These are phyloP conservation scores for Eimeria mitis DNA, from an alignment of 169 alveolate genomes.

Conservation along the genomic window DNA sequence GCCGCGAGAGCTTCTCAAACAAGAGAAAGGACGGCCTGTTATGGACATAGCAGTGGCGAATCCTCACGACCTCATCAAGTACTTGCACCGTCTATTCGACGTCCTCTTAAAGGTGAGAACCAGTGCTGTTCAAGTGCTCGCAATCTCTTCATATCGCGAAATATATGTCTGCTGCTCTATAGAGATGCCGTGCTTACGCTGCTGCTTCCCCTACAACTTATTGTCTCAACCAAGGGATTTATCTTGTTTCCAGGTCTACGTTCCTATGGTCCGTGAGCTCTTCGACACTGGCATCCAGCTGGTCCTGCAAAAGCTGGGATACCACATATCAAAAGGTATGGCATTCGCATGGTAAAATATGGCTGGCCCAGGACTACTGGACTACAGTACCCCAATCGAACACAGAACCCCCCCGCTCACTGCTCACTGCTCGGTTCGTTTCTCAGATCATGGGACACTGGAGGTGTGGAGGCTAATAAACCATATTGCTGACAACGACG, in stretches of 20 bases:
- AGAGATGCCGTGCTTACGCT: not conserved
- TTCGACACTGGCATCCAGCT: constrained; percentile 46
- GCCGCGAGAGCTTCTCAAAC: constrained; percentile 28
- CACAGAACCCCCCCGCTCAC: too few relatives aligned
- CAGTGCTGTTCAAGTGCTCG: not conserved
- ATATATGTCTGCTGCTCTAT: not conserved
- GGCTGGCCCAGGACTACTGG: not conserved
- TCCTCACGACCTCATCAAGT: constrained; percentile 49
- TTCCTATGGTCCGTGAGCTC: constrained; percentile 58
- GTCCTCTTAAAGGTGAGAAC: constrained; percentile 28
- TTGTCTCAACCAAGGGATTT: not conserved
- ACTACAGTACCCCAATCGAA: not conserved
- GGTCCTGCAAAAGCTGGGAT: constrained; percentile 49
- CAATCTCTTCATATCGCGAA: not conserved
- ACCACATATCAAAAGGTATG: constrained; percentile 27
- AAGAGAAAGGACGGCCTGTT: not conserved
- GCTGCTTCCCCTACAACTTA: not conserved
- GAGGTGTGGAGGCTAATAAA: constrained; percentile 54
- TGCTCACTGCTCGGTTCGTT: not conserved
- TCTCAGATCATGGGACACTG: constrained; percentile 9
- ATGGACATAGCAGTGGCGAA: constrained; percentile 63
- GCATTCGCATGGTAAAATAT: not conserved
- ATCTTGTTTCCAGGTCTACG: constrained; percentile 36
- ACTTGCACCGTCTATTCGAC: constrained; percentile 44
- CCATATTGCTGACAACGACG: constrained; percentile 53